Conservation (phyloP, 2,329 filamentous ascomycete species). For the Fusarium nanum region DNA sequence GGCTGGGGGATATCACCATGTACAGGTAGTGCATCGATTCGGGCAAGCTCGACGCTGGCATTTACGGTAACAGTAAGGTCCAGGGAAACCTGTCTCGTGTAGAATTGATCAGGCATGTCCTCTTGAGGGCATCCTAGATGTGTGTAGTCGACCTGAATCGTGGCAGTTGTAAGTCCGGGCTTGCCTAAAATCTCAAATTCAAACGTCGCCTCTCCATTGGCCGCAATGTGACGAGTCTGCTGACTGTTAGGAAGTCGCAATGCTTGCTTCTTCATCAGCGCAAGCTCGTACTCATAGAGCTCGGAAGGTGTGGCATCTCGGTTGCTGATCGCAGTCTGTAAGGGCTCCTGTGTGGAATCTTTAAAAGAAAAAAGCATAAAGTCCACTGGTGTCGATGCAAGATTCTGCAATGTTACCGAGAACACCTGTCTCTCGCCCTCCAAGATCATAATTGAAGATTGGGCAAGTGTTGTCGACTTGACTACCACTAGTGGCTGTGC, state of each 20-base stretch:
- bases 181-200: conserved; percentile 88
- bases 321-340: conserved; percentile 79
- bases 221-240: conserved; percentile 69
- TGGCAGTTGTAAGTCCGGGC: conserved; percentile 81
- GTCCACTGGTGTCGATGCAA: conserved; percentile 80
- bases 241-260: conserved; percentile 66
- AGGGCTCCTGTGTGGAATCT: conserved; percentile 83
- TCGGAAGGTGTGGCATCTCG: conserved; percentile 83
- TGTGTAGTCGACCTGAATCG: conserved; percentile 88
- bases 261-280: conserved; percentile 79
- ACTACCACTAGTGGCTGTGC: conserved; percentile 82
- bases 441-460: conserved; percentile 90
- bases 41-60: conserved; percentile 83
- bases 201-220: conserved; percentile 76
- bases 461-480: conserved; percentile 80
- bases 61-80: conserved; percentile 92
- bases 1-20: conserved; percentile 71
- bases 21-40: conserved; percentile 83
- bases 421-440: conserved; percentile 88
- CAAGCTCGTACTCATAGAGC: conserved; percentile 86
- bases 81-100: conserved; percentile 84
- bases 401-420: conserved; percentile 82
- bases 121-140: conserved; percentile 77
- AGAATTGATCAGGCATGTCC: conserved; percentile 78
- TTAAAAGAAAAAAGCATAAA: conserved; percentile 90